Evolutionary conservation across 2,329 filamentous ascomycete species (phyloP).

Genomic region (Xylariaceae sp.): DNA sequence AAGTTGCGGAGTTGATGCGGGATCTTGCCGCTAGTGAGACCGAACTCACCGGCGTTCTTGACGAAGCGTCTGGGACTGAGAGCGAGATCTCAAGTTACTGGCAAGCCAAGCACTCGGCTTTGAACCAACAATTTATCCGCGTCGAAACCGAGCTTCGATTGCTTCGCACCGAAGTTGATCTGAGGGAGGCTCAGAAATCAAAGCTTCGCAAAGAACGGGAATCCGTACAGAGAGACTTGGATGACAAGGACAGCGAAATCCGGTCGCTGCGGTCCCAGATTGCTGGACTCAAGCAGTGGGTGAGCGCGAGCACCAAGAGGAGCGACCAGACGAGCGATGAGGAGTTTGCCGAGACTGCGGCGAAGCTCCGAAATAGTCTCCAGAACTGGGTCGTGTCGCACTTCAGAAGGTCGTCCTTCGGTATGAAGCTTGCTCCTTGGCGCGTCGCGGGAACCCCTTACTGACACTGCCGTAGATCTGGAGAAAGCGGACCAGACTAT

Average conservation of each 20-base stretch:
- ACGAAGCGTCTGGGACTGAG: slow-evolving; percentile 49
- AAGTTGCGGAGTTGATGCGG: slow-evolving; percentile 47
- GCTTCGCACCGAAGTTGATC: slow-evolving; percentile 45
- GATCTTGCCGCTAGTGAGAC: slow-evolving; percentile 49
- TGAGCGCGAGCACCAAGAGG: slow-evolving; percentile 59
- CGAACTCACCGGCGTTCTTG: slow-evolving; percentile 50
- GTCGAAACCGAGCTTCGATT: slow-evolving; percentile 50
- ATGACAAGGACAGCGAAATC: slow-evolving; percentile 52
- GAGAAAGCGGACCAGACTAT: slow-evolving; percentile 38
- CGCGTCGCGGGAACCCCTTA: neutral
- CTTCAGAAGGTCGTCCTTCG: slow-evolving; percentile 58
- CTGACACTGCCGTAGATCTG: slow-evolving; percentile 36
- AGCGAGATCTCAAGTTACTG: slow-evolving; percentile 52
- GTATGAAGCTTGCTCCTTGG: slow-evolving; percentile 32
- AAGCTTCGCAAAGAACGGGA: slow-evolving; percentile 49
- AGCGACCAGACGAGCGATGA: slow-evolving; percentile 61
- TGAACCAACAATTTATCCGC: slow-evolving; percentile 49
- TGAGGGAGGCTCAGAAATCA: slow-evolving; percentile 42
- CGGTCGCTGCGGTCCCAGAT: slow-evolving; percentile 54
- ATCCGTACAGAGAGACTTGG: slow-evolving; percentile 41
- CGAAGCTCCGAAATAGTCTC: slow-evolving; percentile 58
- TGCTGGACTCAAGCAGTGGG: slow-evolving; percentile 64
- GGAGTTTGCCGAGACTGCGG: slow-evolving; percentile 58
- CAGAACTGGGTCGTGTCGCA: slow-evolving; percentile 71
- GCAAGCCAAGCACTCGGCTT: slow-evolving; percentile 49